Conservation (phyloP, 2,329 filamentous ascomycete genomes). For the Colletotrichum kahawae region DNA sequence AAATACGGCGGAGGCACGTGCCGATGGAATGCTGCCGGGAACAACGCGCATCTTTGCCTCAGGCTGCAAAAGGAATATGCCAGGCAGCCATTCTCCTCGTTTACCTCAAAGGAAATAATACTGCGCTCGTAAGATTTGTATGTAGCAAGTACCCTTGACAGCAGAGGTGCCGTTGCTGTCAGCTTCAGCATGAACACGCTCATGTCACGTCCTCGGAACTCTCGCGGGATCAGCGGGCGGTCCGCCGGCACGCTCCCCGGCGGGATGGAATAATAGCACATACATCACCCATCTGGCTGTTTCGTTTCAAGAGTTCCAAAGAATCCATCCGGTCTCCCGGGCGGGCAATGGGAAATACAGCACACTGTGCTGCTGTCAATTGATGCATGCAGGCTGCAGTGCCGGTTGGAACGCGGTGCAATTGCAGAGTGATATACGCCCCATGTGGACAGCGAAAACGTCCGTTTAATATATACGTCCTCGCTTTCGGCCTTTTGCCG, state of each 20-base stretch:
- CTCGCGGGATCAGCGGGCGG: background rate
- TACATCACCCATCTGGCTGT: background rate
- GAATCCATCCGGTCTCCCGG: background rate
- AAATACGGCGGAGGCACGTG: background rate
- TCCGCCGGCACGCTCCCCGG: background rate
- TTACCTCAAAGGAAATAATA: background rate
- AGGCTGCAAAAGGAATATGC: background rate
- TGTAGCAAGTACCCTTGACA: background rate
- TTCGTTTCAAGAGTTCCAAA: background rate
- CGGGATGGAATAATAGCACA: background rate
- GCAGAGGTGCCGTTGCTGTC: background rate
- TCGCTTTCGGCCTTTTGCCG: background rate
- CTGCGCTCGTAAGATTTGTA: background rate
- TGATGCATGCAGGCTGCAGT: background rate
- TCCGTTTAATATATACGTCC: background rate
- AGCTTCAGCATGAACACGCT: background rate
- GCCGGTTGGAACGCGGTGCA: background rate
- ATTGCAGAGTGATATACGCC: background rate
- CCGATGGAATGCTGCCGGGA: background rate
- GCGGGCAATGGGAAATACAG: background rate
- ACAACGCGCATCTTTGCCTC: background rate
- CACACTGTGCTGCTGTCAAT: background rate
- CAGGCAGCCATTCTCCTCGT: background rate
- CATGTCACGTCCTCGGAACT: background rate
- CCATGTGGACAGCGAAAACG: background rate